Base-by-base conservation (phyloP, 2,329 filamentous ascomycete species). In the Nothophaeocryptopus gaeumannii region DNA sequence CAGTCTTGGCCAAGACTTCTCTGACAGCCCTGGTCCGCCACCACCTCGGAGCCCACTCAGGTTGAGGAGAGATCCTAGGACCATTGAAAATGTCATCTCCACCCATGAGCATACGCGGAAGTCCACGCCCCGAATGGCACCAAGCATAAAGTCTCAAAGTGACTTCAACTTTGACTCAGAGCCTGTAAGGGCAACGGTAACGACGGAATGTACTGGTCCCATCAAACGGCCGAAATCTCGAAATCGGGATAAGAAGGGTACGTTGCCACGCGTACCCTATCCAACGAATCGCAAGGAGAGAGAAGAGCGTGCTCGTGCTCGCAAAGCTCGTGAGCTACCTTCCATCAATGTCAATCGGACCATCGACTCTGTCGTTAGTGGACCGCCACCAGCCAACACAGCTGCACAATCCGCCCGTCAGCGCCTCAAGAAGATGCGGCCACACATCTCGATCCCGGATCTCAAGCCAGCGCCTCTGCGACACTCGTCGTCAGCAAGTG, bases 1-100 rank as follows among this genome's bases (percentile, higher is more conserved):
- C 13, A 66, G 63, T 43, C 42, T 45, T 13, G 39, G 43, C 26
- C 20, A 34, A 5, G 37, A n/a, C 14, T 49, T 38, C 10, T 47
- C 45, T 32, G 50, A 49, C 8, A 55, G 50, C 31, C 66, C 66
- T 16, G 67, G 66, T 37, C 64, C 65, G 14, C 66, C 66, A 10
- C 66, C 66, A 12, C 64, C 66, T n/a, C 60, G 59, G 8, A 67
- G 63, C 43, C 66, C 67, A 2, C 47, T 68, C 31, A 51, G 67
- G 39, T 38, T 63, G 12, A 50, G 57, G 31, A 51, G 56, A 13
- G 63, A 63, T 39, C 56, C 56, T 11, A 47, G 56, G 10, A 63
- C 54, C 3, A 63, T 66, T 31, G 63, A 65, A 15, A 53, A 47
- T n/a, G 42, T 63, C 14, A 56, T 63, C 3, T 45, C 54, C 1